These are phyloP conservation scores for Styphnolobium japonicum DNA, from an alignment of 306 rosid genomes.

Conservation along the genomic window DNA sequence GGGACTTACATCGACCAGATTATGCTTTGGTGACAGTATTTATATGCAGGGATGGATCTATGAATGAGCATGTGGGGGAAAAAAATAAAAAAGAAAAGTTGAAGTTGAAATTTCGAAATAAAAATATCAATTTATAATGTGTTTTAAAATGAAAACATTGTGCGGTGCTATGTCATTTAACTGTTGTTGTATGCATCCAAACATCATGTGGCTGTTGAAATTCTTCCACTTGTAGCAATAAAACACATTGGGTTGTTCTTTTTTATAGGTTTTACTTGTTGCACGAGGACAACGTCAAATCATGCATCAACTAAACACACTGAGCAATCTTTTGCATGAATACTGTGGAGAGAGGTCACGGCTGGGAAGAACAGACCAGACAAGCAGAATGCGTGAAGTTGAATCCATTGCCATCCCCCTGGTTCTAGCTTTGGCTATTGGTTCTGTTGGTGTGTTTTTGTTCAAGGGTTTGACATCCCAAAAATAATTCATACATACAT, in stretches of 20 bases:
- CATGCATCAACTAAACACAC: conserved; percentile 72
- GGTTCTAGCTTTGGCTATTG: conserved; percentile 65
- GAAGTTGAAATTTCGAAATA: no score
- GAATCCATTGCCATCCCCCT: conserved; percentile 52
- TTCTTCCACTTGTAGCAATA: background rate
- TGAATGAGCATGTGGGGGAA: background rate
- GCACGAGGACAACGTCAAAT: conserved; percentile 81
- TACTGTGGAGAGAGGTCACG: conserved; percentile 57
- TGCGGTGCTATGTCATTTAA: background rate
- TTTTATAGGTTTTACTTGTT: conserved; percentile 56
- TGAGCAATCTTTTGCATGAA: conserved; percentile 79
- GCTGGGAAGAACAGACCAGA: conserved; percentile 45
- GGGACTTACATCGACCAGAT: background rate
- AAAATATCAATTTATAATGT: background rate
- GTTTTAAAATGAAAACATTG: background rate
- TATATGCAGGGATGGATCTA: background rate
- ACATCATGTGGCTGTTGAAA: no score
- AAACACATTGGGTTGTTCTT: background rate
- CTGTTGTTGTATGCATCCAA: no score
- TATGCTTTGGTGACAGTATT: background rate
- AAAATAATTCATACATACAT: no score
- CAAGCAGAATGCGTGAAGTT: conserved; percentile 40
- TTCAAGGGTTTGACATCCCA: conserved; percentile 56
- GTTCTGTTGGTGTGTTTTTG: conserved; percentile 61
- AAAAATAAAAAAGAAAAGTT: background rate